Base-by-base conservation (phyloP, 2,329 filamentous ascomycete species). In the Nemania sp. region DNA sequence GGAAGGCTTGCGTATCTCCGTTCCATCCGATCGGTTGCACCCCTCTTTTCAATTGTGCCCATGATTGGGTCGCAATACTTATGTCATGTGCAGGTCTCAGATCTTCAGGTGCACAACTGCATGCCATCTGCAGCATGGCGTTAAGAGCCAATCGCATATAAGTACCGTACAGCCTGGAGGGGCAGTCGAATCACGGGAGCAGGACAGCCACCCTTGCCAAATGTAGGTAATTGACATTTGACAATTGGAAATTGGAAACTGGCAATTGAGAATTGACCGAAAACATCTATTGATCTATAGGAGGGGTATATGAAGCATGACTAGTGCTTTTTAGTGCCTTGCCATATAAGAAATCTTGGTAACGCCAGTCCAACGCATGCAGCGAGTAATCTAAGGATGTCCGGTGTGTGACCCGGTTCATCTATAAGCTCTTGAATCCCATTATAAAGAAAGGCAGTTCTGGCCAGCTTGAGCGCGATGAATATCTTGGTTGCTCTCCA, bases 81-180 rank as follows among this genome's bases (percentile, higher is more conserved):
- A n/a, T n/a, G n/a, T n/a, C n/a, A n/a, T n/a, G n/a, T 57, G 54
- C 54, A 57, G 51, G 55, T 49, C 51, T 37, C 30, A 33, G 11
- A 33, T 33, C 5, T 14, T n/a, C 30, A 36, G 17, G 31, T 6
- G 14, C 9, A 37, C 26, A 28, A 6, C 6, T 40, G 22, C 42
- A 31, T 17, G 26, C 39, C 42, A 34, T 51, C 23, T 15, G 19
- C 26, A 6, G 6, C 26, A 28, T 6, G 34, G 26, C 11, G 15
- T 34, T 24, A n/a, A 17, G 28, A 46, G 28, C 55, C 55, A 57
- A 57, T 57, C 11, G 34, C 23, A 26, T 24, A 7, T 20, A 22
- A n/a, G 36, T 26, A 33, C 24, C 1, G 39, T 15, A 39, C 14
- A 12, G 22, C 14, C 19, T n/a, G 22, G 23, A 36, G 19, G 41